phyloP scores from a whole-genome alignment of 1,284 basidiomycete genomes.

The Ganoderma resinaceum region DNA sequence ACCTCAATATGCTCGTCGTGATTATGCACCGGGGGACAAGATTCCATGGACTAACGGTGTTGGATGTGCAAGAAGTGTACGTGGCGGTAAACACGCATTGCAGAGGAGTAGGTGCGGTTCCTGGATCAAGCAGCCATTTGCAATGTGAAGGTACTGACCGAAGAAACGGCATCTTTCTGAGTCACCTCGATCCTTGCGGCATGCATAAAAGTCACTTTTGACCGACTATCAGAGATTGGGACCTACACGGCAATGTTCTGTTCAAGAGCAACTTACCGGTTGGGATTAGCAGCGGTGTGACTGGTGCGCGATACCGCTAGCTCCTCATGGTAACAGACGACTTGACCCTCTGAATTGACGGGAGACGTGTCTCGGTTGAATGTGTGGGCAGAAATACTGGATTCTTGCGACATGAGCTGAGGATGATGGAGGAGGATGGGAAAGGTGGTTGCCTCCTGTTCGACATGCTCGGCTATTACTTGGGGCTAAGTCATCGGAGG shows the following conservation, averaged over 20 bases:
- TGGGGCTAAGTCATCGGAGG: conserved; percentile 1
- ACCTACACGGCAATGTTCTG: no score
- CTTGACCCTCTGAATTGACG: conserved; percentile 35
- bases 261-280: conserved; percentile 42
- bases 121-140: not conserved
- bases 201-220: conserved; percentile 45
- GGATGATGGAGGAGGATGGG: not conserved
- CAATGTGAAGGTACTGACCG: conserved; percentile 37
- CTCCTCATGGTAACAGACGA: conserved; percentile 41
- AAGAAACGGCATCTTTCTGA: conserved; percentile 44
- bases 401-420: conserved; percentile 18
- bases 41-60: no score
- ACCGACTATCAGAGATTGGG: not conserved
- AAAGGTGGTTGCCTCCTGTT: not conserved
- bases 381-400: conserved; percentile 9
- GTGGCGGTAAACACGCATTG: no score
- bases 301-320: conserved; percentile 37
- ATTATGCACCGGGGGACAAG: no score
- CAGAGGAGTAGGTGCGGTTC: no score
- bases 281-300: conserved; percentile 37
- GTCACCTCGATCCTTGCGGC: conserved; percentile 27
- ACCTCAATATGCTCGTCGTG: no score
- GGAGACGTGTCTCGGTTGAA: conserved; percentile 33
- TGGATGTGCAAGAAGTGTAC: no score
- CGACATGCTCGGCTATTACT: conserved; percentile 1